These are phyloP conservation scores for Phylloporus sp. DNA, from an alignment of 768 basidiomycete species.

Conservation along the genomic window DNA sequence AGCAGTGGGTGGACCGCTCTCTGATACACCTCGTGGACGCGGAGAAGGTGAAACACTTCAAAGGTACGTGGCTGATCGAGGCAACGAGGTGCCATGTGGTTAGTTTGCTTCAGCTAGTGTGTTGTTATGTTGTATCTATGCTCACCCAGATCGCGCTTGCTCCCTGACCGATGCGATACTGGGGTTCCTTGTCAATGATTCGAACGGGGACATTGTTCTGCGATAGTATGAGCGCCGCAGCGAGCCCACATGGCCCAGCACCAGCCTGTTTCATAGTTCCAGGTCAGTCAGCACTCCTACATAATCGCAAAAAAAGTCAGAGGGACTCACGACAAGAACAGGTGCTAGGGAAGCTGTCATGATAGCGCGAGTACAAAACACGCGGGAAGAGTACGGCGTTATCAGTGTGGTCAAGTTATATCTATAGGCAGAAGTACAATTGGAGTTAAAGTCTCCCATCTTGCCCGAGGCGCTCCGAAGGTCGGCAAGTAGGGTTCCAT, in stretches of 20 bases:
- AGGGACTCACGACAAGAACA: constrained; percentile 19
- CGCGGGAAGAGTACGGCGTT: too few relatives aligned
- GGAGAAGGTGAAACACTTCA: constrained; percentile 41
- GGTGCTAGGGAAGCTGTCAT: constrained; percentile 13
- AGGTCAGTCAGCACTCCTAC: not conserved
- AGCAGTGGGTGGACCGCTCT: constrained; percentile 25
- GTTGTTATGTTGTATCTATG: not conserved
- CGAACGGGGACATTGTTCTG: constrained; percentile 46
- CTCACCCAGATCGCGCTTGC: constrained; percentile 38
- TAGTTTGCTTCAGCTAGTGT: not conserved
- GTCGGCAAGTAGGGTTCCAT: too few relatives aligned
- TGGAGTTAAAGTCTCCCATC: too few relatives aligned
- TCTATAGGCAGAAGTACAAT: too few relatives aligned
- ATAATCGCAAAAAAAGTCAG: not conserved
- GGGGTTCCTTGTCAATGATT: constrained; percentile 45
- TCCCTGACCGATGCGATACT: constrained; percentile 36
- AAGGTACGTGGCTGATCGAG: constrained; percentile 32
- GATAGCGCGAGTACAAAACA: not conserved
- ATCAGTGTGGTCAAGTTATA: too few relatives aligned
- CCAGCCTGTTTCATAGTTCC: constrained; percentile 21
- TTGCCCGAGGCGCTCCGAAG: too few relatives aligned
- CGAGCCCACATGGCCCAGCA: constrained; percentile 30
- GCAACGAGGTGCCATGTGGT: not conserved
- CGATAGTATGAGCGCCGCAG: constrained; percentile 32
- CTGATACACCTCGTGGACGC: constrained; percentile 36